Evolutionary conservation across 2,329 filamentous ascomycete genomes (phyloP), one percentile per base, ranked within the genome.

Genomic region (Zymoseptoria passerinii): DNA sequence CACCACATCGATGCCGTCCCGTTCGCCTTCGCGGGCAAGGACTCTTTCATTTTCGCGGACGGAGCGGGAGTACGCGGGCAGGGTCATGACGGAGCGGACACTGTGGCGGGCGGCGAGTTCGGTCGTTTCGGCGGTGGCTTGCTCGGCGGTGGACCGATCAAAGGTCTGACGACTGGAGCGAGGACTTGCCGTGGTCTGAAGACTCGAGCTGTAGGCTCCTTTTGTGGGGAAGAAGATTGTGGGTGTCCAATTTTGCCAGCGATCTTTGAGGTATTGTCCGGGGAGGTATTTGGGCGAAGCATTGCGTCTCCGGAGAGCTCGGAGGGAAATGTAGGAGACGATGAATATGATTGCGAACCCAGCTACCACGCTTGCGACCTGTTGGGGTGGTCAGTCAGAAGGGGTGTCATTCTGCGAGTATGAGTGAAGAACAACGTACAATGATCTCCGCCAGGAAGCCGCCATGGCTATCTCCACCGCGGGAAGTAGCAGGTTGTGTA

Each of bases 51-150:
- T 86, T 19, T 88, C 86, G 53, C 83, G 80, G 0, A 90, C 84
- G 28, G 83, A 84, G 16, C 81, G 82, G 2, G 88, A 86, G 72
- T 99, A 99, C 0, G 89, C 83, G 0, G 94, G 94, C 2, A 99
- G 77, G 0, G 94, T 97, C 82, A 96, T 94, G 57, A 97, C 85
- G n/a, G 90, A 95, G 57, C 92, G 86, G 51, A 97, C 81, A 8
- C 90, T 95, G 13, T 44, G 35, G 10, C 35, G 35, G n/a, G 35
- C 13, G 10, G 58, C 57, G 35, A 58, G 62, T 61, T 65, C 62
- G 56, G 29, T 60, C 28, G 57, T 63, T 51, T 69, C 64, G 27
- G 58, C 61, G 7, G 65, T 66, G 10, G 63, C 68, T 29, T 57
- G 63, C n/a, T 59, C 64, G 19, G 62, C 57, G 27, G 63, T 61